These are phyloP conservation scores for Ensete ventricosum DNA, from an alignment of 176 grass and related monocot species.

Conservation along the genomic window DNA sequence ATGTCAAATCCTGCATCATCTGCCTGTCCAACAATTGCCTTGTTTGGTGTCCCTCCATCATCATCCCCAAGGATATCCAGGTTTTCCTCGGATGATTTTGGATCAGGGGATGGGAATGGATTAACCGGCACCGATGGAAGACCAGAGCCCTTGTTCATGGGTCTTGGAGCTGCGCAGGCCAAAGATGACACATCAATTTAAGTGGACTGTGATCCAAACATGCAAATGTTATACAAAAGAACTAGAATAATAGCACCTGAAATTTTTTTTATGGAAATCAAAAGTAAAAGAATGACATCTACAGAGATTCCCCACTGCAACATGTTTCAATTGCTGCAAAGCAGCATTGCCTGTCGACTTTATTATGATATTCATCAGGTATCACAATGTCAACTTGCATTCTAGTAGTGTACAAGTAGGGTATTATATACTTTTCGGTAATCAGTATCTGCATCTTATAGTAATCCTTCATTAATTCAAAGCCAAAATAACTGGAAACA, in stretches of 20 bases:
- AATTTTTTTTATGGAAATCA: not conserved
- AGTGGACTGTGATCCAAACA: not conserved
- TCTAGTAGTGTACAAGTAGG: no score
- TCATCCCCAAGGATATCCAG: conserved; percentile 84
- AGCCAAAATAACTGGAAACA: no score
- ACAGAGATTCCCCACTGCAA: no score
- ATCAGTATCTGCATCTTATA: no score
- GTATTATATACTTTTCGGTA: no score
- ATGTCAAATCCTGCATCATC: conserved; percentile 45
- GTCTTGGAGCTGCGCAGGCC: conserved; percentile 30
- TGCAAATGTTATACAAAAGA: not conserved
- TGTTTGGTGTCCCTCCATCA: conserved; percentile 43
- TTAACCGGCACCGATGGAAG: conserved; percentile 38
- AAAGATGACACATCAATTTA: not conserved
- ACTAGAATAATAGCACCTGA: not conserved
- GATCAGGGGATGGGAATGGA: conserved; percentile 50
- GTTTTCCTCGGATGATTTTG: conserved; percentile 43
- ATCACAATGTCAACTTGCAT: no score
- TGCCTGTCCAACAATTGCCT: conserved; percentile 11
- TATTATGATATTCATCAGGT: no score
- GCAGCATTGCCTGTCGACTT: no score
- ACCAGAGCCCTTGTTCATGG: conserved; percentile 33
- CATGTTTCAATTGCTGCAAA: no score
- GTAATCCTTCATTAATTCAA: no score
- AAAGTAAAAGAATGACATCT: no score